Evolutionary conservation across 2,329 filamentous ascomycete genomes (phyloP), one percentile per base, ranked within the genome.

Genomic region (Macrophomina pseudophaseolina): DNA sequence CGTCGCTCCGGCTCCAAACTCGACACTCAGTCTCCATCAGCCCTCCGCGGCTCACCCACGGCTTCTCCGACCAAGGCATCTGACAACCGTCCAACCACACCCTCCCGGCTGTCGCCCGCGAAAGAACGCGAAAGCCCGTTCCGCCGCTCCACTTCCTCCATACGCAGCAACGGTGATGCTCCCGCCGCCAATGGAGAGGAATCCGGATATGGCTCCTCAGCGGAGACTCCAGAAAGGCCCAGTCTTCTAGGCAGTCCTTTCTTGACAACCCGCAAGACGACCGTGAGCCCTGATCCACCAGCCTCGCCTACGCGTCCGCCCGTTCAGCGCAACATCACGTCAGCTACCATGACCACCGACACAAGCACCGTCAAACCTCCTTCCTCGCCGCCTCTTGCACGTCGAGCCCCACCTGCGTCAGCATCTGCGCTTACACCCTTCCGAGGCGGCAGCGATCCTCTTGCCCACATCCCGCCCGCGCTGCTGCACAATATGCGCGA

Each of bases 401-500:
- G 74, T n/a, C 78, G 81, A 64, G 75, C 79, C 38, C 73, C 73
- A 7, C 78, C 75, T 9, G 74, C 70, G 11, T 70, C 78, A 28
- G 76, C 74, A 40, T 73, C 69, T 58, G 67, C 70, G 9, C 33
- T 66, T 30, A 44, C 28, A 9, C 23, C 52, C 70, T n/a, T 32
- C 54, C 33, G 49, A 64, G 65, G 67, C 66, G 12, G 40, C 48
- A 33, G 67, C 52, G 46, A 73, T 80, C 5, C 88, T 14, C 82
- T 93, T 52, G 89, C 90, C 2, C 90, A 91, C 73, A 80, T 98
- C 49, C 91, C 94, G 44, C 89, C 92, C 2, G 85, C 91, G 3
- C 92, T 97, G 72, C 88, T 97, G 42, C 88, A 94, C 73, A 92
- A 92, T 72, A 87, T 99, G 79, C 88, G 95, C 68, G 94, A 98